Evolutionary conservation across 1,139 yeast genomes (phyloP).

Genomic region (Yamadazyma pseudoaaseri): DNA sequence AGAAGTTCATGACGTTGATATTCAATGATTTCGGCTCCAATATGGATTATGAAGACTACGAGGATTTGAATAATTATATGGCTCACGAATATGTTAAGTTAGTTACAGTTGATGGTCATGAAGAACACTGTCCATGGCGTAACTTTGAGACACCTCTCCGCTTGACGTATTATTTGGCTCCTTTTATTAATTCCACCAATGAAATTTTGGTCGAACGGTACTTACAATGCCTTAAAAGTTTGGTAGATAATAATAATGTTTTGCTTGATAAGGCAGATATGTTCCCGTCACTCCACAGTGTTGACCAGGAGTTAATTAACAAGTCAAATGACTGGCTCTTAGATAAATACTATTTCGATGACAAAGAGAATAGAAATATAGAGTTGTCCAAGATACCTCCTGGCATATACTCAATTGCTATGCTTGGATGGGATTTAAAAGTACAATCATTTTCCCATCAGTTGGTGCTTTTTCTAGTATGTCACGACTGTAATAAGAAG

Average conservation of each 20-base stretch:
- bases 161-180: slow-evolving; percentile 37
- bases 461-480: slow-evolving; percentile 30
- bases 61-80: slow-evolving; percentile 24
- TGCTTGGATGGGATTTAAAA: slow-evolving; percentile 38
- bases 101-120: slow-evolving; percentile 27
- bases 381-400: slow-evolving; percentile 23
- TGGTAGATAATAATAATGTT: slow-evolving; percentile 29
- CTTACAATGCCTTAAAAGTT: slow-evolving; percentile 25
- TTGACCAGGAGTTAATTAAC: slow-evolving; percentile 6
- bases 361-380: slow-evolving; percentile 33
- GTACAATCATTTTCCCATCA: slow-evolving; percentile 29
- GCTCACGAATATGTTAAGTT: slow-evolving; percentile 24
- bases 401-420: slow-evolving; percentile 35
- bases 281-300: slow-evolving; percentile 18
- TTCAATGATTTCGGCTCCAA: slow-evolving; percentile 22
- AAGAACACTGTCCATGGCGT: slow-evolving; percentile 36
- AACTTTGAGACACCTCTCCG: slow-evolving; percentile 34
- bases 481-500: slow-evolving; percentile 38
- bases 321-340: slow-evolving; percentile 33
- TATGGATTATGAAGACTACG: slow-evolving; percentile 17
- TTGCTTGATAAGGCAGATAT: slow-evolving; percentile 25
- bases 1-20: slow-evolving; percentile 26
- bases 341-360: slow-evolving; percentile 25
- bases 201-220: slow-evolving; percentile 27
- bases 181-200: slow-evolving; percentile 32